Evolutionary conservation across 2,329 filamentous ascomycete genomes (phyloP).

Genomic region (Venturia oleaginea): DNA sequence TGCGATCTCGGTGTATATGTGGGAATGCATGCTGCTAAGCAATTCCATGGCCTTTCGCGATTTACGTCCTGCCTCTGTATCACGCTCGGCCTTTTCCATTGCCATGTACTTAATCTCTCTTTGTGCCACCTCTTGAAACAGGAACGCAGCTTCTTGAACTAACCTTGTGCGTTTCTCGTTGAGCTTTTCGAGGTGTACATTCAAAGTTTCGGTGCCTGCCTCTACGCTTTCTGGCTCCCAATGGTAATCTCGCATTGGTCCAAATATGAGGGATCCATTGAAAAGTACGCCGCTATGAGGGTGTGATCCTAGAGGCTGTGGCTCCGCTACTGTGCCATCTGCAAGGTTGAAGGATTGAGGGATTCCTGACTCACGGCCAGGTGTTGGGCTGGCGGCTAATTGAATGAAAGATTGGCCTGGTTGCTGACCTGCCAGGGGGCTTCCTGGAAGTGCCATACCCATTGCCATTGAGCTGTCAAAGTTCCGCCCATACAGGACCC

Average conservation of each 20-base stretch:
- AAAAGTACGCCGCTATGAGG: constrained; percentile 6
- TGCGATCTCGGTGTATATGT: background rate
- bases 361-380: background rate
- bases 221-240: constrained; percentile 3
- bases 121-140: constrained; percentile 1
- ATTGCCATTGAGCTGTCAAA: constrained; percentile 41
- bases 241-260: constrained; percentile 1
- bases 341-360: background rate
- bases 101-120: background rate
- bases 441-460: background rate
- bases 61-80: background rate
- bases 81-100: background rate
- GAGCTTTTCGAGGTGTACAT: constrained; percentile 1
- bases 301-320: constrained; percentile 4
- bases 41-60: constrained; percentile 10
- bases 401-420: background rate
- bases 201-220: constrained; percentile 1
- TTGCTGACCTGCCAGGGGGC: background rate
- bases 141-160: background rate
- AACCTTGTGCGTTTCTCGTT: background rate
- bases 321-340: background rate
- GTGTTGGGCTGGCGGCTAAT: background rate
- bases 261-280: background rate
- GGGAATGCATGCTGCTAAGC: constrained; percentile 11
- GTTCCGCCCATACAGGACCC: constrained; percentile 37